Percentiles rank a stretch among this genome's conserved stretches.
Conservation (phyloP, 495 filamentous ascomycete species). For the Xylaria palmicola region DNA sequence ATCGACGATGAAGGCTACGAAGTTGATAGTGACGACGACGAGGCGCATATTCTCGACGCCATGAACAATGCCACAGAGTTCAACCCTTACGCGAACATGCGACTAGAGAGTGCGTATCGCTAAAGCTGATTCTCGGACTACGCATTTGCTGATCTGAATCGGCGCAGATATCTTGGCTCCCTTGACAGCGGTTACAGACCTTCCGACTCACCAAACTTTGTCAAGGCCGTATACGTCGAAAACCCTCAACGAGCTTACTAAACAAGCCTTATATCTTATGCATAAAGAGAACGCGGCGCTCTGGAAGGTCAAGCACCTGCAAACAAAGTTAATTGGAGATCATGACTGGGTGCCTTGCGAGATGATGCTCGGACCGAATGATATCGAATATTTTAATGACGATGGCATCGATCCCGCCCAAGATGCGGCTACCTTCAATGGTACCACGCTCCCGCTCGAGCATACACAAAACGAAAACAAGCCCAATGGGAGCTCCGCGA, state of each 20-base stretch:
- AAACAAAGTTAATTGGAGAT: slow-evolving; percentile 77
- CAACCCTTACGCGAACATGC: slow-evolving; percentile 79
- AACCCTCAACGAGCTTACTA: slow-evolving; percentile 75
- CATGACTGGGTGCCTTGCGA: slow-evolving; percentile 75
- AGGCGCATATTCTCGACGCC: slow-evolving; percentile 60
- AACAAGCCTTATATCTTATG: slow-evolving; percentile 64
- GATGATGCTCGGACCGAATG: slow-evolving; percentile 54
- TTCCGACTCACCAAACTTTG: slow-evolving; percentile 79
- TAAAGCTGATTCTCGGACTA: neutral
- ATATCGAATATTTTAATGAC: slow-evolving; percentile 51
- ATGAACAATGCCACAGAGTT: slow-evolving; percentile 69
- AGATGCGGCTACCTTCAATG: slow-evolving; percentile 23
- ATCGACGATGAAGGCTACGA: slow-evolving; percentile 88
- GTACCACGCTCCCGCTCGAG: slow-evolving; percentile 16
- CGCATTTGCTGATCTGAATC: slow-evolving; percentile 21
- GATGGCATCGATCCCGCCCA: slow-evolving; percentile 27
- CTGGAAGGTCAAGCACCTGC: slow-evolving; percentile 74
- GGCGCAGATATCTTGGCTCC: slow-evolving; percentile 77
- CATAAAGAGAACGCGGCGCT: slow-evolving; percentile 74
- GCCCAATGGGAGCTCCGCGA: slow-evolving; percentile 1
- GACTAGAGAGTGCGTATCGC: slow-evolving; percentile 69
- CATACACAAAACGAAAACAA: slow-evolving; percentile 14
- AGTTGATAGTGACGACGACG: slow-evolving; percentile 77
- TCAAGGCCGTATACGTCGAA: slow-evolving; percentile 79
- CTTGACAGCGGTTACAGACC: slow-evolving; percentile 79